phyloP scores from a whole-genome alignment of 2,329 filamentous ascomycete species.

The Leptographium radiaticola region DNA sequence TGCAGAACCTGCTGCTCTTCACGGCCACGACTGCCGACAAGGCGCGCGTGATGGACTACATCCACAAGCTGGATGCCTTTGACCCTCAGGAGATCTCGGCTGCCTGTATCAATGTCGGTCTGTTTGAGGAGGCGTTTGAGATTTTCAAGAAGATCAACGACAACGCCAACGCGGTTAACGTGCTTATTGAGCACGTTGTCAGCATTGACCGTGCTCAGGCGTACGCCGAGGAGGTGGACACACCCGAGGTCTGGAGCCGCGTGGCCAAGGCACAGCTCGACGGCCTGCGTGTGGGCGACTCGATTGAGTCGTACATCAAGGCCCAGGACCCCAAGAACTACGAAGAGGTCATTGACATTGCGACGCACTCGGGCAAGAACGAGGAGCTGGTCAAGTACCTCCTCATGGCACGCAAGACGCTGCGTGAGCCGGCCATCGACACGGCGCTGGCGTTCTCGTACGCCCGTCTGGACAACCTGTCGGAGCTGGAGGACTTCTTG shows the following conservation, averaged over 20 bases:
- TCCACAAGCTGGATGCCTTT: conserved; percentile 80
- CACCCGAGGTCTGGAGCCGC: conserved; percentile 94
- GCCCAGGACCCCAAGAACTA: conserved; percentile 89
- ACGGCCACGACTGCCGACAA: conserved; percentile 97
- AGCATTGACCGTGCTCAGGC: conserved; percentile 95
- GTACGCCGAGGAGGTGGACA: conserved; percentile 87
- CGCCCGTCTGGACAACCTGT: conserved; percentile 79
- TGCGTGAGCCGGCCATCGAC: conserved; percentile 86
- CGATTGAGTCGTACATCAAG: conserved; percentile 95
- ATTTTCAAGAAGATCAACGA: conserved; percentile 97
- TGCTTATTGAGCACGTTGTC: conserved; percentile 90
- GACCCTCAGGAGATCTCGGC: conserved; percentile 84
- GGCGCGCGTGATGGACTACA: conserved; percentile 87
- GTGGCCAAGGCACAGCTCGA: conserved; percentile 97
- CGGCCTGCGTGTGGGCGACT: conserved; percentile 80
- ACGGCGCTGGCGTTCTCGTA: conserved; percentile 90
- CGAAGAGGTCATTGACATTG: conserved; percentile 89
- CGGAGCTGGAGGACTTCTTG: conserved; percentile 93
- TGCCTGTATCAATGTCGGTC: conserved; percentile 85
- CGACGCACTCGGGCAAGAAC: conserved; percentile 90
- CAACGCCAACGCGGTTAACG: conserved; percentile 73
- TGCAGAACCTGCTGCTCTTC: conserved; percentile 93
- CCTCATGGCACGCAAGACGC: conserved; percentile 92
- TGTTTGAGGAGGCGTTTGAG: conserved; percentile 94
- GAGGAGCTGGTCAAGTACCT: conserved; percentile 95